phyloP scores from a whole-genome alignment of 1,284 basidiomycete genomes.

The Agroathelia rolfsii region DNA sequence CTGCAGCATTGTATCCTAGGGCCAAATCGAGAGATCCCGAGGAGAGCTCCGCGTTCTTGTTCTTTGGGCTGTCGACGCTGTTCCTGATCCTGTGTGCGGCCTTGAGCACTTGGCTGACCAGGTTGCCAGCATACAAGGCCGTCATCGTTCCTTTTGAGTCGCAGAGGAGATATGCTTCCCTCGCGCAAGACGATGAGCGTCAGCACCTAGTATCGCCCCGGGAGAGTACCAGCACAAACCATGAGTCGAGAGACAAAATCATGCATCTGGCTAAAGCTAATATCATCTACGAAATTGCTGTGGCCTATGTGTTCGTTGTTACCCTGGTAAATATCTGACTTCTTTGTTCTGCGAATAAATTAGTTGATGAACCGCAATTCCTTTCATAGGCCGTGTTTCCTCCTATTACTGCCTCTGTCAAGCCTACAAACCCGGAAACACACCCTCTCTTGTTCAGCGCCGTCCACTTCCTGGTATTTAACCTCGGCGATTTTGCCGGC shows the following conservation, averaged over 20 bases:
- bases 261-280: constrained; percentile 56
- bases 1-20: constrained; percentile 18
- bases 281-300: constrained; percentile 57
- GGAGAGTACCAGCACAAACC: constrained; percentile 15
- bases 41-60: constrained; percentile 55
- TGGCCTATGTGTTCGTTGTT: constrained; percentile 67
- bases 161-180: constrained; percentile 14
- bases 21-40: constrained; percentile 41
- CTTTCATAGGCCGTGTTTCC: constrained; percentile 68
- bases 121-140: constrained; percentile 45
- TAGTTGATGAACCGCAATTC: constrained; percentile 6
- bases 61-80: constrained; percentile 60
- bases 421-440: constrained; percentile 46
- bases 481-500: constrained; percentile 70
- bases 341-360: background rate
- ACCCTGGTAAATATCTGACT: constrained; percentile 54
- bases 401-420: constrained; percentile 70
- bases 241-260: constrained; percentile 31
- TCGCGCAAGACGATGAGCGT: constrained; percentile 21
- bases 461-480: constrained; percentile 66
- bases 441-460: constrained; percentile 63
- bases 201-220: constrained; percentile 25
- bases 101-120: constrained; percentile 48
- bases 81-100: constrained; percentile 46
- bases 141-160: constrained; percentile 34